Conservation (phyloP, 164 flowering plant genomes). For the Aristolochia contorta region DNA sequence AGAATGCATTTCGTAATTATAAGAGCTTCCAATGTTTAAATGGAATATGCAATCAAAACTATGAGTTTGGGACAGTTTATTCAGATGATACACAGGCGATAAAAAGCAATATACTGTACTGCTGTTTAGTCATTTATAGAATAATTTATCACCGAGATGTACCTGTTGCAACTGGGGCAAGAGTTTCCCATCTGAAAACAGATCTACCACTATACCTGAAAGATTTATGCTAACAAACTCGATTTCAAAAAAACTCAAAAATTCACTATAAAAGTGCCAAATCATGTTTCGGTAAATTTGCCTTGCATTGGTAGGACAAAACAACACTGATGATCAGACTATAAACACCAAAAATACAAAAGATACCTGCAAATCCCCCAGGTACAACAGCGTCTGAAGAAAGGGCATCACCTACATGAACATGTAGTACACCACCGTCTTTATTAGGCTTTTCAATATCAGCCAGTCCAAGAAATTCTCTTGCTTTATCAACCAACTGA, state of each 20-base stretch:
- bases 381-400: constrained; percentile 27
- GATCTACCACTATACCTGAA: constrained; percentile 70
- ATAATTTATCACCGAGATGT: background rate
- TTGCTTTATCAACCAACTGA: constrained; percentile 64
- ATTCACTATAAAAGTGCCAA: background rate
- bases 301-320: too few species aligned
- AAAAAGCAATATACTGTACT: too few species aligned
- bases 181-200: constrained; percentile 65
- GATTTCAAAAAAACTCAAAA: too few species aligned
- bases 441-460: constrained; percentile 47
- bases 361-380: constrained; percentile 60
- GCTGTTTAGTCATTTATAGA: too few species aligned
- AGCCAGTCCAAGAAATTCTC: constrained; percentile 62
- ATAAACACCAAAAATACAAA: background rate
- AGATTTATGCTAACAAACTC: too few species aligned
- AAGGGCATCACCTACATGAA: constrained; percentile 71
- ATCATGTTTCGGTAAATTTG: background rate
- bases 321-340: too few species aligned
- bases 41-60: background rate
- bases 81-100: too few species aligned
- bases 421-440: constrained; percentile 59
- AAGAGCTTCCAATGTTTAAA: background rate
- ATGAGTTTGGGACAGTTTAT: too few species aligned
- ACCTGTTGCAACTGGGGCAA: constrained; percentile 60
- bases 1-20: too few species aligned